Evolutionary conservation across 2,329 filamentous ascomycete genomes (phyloP).

Genomic region (Neopestalotiopsis clavispora): DNA sequence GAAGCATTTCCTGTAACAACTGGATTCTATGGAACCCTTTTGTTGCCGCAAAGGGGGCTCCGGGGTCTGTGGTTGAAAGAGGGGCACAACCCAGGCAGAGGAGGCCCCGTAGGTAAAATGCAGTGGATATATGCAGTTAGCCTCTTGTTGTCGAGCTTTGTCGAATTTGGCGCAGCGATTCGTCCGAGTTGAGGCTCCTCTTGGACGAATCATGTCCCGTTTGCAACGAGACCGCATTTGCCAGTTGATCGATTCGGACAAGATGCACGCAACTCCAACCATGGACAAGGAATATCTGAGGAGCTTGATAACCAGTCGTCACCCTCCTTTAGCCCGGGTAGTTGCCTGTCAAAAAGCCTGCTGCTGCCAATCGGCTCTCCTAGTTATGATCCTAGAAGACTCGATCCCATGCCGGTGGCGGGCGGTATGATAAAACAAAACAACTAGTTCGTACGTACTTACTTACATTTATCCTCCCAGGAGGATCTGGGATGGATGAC

Average conservation of each 20-base stretch:
- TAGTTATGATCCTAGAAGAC: not conserved
- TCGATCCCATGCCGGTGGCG: too few species aligned
- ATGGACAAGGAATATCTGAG: not conserved
- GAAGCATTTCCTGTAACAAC: conserved; percentile 30
- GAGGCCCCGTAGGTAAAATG: too few species aligned
- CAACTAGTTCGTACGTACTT: not conserved
- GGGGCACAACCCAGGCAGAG: not conserved
- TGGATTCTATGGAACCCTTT: conserved; percentile 20
- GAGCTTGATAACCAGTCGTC: conserved; percentile 3
- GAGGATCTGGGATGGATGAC: not conserved
- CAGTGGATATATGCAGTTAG: not conserved
- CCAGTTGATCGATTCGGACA: not conserved
- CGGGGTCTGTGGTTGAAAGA: conserved; percentile 1
- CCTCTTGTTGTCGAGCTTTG: not conserved
- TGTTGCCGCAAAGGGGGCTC: conserved; percentile 22
- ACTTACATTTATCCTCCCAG: too few species aligned
- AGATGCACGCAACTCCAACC: not conserved
- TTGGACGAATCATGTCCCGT: not conserved
- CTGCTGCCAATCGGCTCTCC: not conserved
- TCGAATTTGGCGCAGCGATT: not conserved
- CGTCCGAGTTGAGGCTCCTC: conserved; percentile 6
- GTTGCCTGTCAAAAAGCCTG: conserved; percentile 2
- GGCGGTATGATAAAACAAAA: not conserved
- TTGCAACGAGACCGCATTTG: not conserved
- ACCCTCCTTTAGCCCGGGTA: not conserved